Conservation (phyloP, 129 eudicot genomes). For the Apium graveolens region DNA sequence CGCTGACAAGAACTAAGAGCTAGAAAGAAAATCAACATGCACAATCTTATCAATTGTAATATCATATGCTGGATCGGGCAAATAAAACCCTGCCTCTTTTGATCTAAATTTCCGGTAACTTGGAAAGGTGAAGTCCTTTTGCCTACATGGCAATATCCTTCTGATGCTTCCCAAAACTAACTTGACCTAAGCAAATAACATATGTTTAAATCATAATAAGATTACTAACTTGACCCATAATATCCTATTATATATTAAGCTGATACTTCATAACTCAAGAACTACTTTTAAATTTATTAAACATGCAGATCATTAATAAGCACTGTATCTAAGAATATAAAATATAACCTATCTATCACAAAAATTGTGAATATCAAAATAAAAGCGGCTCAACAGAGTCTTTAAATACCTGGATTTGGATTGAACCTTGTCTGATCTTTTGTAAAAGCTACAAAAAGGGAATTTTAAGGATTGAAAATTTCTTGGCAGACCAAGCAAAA, state of each 20-base stretch:
- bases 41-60: no score
- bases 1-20: no score
- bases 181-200: not conserved
- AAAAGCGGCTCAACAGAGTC: not conserved
- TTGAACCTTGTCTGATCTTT: conserved; percentile 52
- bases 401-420: conserved; percentile 43
- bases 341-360: no score
- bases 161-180: no score
- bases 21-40: no score
- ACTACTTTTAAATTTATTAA: not conserved
- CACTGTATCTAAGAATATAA: not conserved
- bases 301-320: not conserved
- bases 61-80: no score
- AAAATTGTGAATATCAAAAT: not conserved
- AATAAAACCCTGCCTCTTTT: no score
- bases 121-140: no score
- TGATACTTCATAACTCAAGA: not conserved
- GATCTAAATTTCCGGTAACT: no score
- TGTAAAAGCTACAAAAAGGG: conserved; percentile 52
- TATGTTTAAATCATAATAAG: not conserved
- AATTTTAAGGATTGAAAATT: conserved; percentile 48
- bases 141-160: no score
- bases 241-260: not conserved
- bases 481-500: conserved; percentile 53
- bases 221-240: not conserved